phyloP scores from a whole-genome alignment of 805 yeast species.

The Ogataea polymorpha region DNA sequence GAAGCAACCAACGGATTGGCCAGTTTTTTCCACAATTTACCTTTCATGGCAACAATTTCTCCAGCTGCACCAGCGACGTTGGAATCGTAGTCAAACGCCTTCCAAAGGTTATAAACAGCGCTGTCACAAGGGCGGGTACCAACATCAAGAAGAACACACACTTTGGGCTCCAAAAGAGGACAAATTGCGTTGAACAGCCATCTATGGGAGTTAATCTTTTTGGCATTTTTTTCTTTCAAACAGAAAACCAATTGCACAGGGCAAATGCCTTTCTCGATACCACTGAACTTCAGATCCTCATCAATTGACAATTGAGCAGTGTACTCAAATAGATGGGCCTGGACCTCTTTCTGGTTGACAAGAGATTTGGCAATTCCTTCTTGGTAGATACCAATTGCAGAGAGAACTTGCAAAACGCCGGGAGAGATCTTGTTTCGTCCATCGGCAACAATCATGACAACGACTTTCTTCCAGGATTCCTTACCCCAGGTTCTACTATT shows the following conservation, averaged over 20 bases:
- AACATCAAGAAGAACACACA: conserved; percentile 87
- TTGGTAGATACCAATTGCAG: conserved; percentile 95
- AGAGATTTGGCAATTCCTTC: conserved; percentile 95
- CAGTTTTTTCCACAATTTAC: conserved; percentile 77
- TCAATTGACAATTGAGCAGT: conserved; percentile 94
- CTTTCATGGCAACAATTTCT: conserved; percentile 93
- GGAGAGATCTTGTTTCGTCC: conserved; percentile 88
- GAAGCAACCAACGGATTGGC: conserved; percentile 92
- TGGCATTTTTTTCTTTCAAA: conserved; percentile 85
- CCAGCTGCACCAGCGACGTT: conserved; percentile 99
- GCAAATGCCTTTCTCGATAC: conserved; percentile 83
- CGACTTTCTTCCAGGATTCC: conserved; percentile 95
- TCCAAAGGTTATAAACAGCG: conserved; percentile 93
- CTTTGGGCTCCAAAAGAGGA: conserved; percentile 88
- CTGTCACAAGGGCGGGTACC: conserved; percentile 92
- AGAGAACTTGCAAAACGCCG: conserved; percentile 80
- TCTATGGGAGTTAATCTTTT: conserved; percentile 94
- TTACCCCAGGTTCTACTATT: conserved; percentile 91
- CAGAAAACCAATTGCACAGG: conserved; percentile 95
- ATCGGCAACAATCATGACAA: conserved; percentile 87
- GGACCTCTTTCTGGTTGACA: conserved; percentile 88
- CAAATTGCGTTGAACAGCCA: conserved; percentile 97
- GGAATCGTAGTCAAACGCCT: conserved; percentile 92
- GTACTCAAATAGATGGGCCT: conserved; percentile 92
- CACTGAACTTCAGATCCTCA: conserved; percentile 82